Evolutionary conservation across 2,329 filamentous ascomycete species (phyloP).

Genomic region (Aspergillus amoenus): DNA sequence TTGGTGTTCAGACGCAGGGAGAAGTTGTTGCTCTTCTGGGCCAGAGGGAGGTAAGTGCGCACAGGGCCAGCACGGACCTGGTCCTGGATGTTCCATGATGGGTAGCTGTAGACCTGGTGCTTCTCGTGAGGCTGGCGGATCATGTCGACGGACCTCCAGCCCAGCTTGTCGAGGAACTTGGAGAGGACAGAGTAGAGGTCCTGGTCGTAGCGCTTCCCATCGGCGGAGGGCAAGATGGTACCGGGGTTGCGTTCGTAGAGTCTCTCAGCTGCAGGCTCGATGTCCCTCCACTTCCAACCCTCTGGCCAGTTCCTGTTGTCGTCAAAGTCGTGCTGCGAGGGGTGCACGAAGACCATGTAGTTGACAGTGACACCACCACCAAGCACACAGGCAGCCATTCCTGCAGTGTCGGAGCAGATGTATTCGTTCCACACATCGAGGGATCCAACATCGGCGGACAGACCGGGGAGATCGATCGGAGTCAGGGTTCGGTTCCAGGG

Average conservation of each 20-base stretch:
- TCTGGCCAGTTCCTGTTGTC: slow-evolving; percentile 68
- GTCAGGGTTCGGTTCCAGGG: slow-evolving; percentile 21
- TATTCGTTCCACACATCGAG: slow-evolving; percentile 17
- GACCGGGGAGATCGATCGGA: slow-evolving; percentile 18
- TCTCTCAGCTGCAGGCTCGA: slow-evolving; percentile 58
- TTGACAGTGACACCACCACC: slow-evolving; percentile 22
- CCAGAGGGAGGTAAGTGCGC: slow-evolving; percentile 66
- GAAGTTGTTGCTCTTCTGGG: slow-evolving; percentile 62
- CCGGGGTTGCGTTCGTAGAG: slow-evolving; percentile 70
- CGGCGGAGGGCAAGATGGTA: slow-evolving; percentile 63
- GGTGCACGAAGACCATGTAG: slow-evolving; percentile 20
- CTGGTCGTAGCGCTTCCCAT: slow-evolving; percentile 65
- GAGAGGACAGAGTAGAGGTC: slow-evolving; percentile 64
- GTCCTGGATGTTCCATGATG: slow-evolving; percentile 64
- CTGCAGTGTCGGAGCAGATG: slow-evolving; percentile 20
- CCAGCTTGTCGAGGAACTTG: slow-evolving; percentile 56
- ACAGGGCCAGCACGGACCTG: slow-evolving; percentile 68
- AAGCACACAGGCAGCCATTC: slow-evolving; percentile 21
- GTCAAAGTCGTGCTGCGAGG: slow-evolving; percentile 66
- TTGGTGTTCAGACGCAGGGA: slow-evolving; percentile 64
- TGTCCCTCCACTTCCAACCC: slow-evolving; percentile 67
- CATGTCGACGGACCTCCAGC: slow-evolving; percentile 62
- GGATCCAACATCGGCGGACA: slow-evolving; percentile 15
- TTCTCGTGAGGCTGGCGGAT: slow-evolving; percentile 61
- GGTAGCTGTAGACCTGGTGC: slow-evolving; percentile 63